Percentiles rank a stretch among this genome's conserved stretches.
Evolutionary conservation across 2,329 filamentous ascomycete genomes (phyloP).

Genomic region (Aureobasidium sp.): DNA sequence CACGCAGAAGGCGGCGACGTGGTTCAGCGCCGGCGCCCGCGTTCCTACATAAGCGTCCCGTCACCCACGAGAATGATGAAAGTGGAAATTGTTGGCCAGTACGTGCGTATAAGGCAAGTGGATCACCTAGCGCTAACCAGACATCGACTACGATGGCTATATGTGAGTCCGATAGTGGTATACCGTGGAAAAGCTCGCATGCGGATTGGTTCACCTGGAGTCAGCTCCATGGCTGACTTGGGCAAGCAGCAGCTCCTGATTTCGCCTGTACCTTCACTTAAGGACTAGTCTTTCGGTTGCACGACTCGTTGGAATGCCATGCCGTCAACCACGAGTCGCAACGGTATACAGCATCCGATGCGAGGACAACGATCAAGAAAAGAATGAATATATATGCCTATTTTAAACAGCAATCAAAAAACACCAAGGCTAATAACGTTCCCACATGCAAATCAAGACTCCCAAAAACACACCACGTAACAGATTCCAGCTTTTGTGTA

Average conservation of each 20-base stretch:
- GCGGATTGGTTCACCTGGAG: background rate
- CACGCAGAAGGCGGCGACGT: background rate
- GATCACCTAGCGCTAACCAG: background rate
- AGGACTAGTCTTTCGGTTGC: background rate
- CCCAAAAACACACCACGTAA: background rate
- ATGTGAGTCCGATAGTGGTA: background rate
- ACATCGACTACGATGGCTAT: background rate
- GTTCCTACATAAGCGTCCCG: constrained; percentile 7
- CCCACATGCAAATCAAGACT: background rate
- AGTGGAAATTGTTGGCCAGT: background rate
- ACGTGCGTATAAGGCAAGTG: background rate
- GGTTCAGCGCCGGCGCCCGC: background rate
- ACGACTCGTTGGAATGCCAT: background rate
- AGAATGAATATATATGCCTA: constrained; percentile 10
- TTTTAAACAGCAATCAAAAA: background rate
- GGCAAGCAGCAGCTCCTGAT: background rate
- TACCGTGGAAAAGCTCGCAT: background rate
- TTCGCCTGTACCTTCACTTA: background rate
- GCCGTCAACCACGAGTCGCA: background rate
- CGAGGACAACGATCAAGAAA: background rate
- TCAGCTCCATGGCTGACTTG: background rate
- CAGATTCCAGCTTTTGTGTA: background rate
- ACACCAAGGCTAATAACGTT: constrained; percentile 12
- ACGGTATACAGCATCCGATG: background rate
- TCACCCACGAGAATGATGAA: background rate